Conservation (phyloP, 2,329 filamentous ascomycete species). For the Neofusicoccum sp. region DNA sequence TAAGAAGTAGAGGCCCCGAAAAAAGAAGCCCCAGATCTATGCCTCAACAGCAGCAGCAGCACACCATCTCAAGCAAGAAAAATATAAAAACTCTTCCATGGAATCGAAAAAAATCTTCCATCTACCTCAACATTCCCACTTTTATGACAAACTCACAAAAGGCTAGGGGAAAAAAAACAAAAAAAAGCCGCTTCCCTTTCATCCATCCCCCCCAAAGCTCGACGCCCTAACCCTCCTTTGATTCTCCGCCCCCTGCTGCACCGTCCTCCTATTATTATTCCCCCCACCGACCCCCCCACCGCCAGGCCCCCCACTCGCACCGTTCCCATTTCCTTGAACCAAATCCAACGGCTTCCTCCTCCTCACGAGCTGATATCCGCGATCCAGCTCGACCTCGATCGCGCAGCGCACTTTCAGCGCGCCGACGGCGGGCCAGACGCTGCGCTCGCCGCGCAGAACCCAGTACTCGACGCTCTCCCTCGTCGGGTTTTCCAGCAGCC, state of each 20-base stretch:
- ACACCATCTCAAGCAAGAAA: no score
- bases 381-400: slow-evolving; percentile 83
- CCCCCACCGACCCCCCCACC: not conserved
- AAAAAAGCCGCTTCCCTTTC: no score
- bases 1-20: no score
- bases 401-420: slow-evolving; percentile 79
- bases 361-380: slow-evolving; percentile 77
- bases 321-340: slow-evolving; percentile 24
- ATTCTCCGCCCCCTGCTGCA: no score
- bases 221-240: slow-evolving; percentile 13
- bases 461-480: slow-evolving; percentile 75
- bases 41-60: no score
- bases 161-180: no score
- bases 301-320: not conserved
- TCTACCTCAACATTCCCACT: no score
- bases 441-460: slow-evolving; percentile 79
- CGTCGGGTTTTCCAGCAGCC: slow-evolving; percentile 80
- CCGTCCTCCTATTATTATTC: not conserved
- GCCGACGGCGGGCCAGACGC: slow-evolving; percentile 86
- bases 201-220: slow-evolving; percentile 17
- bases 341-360: slow-evolving; percentile 47
- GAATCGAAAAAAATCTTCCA: no score
- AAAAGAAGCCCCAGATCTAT: no score
- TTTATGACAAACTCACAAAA: no score
- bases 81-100: no score